A percentile compares a stretch with the other conserved stretches of the same genome.
phyloP scores from a whole-genome alignment of 78 protist genomes.

The Dictyostelium firmibasis region DNA sequence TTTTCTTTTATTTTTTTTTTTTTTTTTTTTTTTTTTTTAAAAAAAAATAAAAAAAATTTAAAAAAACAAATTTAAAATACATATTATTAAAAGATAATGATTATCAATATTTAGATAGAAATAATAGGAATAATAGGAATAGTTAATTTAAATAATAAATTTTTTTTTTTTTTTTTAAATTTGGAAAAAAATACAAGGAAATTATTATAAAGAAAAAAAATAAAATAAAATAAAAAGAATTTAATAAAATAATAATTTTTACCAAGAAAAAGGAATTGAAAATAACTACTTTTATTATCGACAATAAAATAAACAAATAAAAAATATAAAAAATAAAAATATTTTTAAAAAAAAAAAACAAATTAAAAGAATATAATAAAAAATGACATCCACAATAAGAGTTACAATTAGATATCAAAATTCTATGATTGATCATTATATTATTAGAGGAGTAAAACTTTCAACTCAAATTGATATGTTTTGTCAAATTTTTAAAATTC shows the following conservation, averaged over 20 bases:
- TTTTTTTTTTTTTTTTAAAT: no score
- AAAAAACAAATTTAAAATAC: not conserved
- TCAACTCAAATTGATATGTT: conserved; percentile 40
- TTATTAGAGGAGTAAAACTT: conserved; percentile 33
- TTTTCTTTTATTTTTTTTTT: no score
- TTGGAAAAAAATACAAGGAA: no score
- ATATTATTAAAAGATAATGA: not conserved
- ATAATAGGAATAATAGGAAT: not conserved
- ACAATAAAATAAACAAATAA: no score
- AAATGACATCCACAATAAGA: not conserved
- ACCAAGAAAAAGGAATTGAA: no score
- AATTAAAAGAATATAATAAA: not conserved
- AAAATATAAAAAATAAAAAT: not conserved
- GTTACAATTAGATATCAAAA: not conserved
- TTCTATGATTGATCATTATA: not conserved
- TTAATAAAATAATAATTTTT: no score
- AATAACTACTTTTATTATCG: no score
- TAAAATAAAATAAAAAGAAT: no score
- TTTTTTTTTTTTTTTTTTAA: no score
- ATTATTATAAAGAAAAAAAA: no score
- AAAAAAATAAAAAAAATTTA: no score
- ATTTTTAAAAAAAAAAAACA: not conserved
- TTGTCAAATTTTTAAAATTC: conserved; percentile 46
- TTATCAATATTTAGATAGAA: not conserved
- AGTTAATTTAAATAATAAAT: no score